Base-by-base conservation (phyloP, 148 eudicot genomes). In the Dysphania ambrosioides region DNA sequence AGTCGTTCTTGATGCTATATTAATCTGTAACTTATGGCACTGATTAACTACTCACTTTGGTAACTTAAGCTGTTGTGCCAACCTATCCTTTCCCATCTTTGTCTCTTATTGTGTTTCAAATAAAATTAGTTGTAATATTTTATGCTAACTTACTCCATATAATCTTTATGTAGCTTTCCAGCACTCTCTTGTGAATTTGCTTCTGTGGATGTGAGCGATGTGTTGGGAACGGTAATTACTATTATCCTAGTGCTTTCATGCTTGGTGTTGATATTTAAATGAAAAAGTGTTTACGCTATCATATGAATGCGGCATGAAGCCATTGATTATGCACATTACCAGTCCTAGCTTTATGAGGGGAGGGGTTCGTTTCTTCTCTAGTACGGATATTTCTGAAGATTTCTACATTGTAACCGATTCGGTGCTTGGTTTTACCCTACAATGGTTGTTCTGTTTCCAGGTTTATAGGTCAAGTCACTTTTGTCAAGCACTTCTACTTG, bases 181-280 rank as follows among this genome's bases (percentile, higher is more conserved):
- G 93, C 92, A 34, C 83, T 94, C 66, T 94, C 98, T 38, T 94
- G 98, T 84, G 97, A 94, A 86, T 94, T 94, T 87, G 98, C 98
- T 77, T 90, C 98, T 7, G 90, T 94, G 76, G 97, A 94, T 79
- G 90, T 94, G 86, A 94, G 92, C 64, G 98, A 94, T 85, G 93
- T 87, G 78, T 74, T 94, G 87, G 98, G 98, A 78, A 94, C 98
- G 79, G 98, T 94, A 90, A 86, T 88, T 82, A 64, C 78, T 70
- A 44, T 77, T 66, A n/a, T 75, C 56, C 41, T n/a, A 26, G 71
- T 77, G 61, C 34, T 76, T 73, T 72, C n/a, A 71, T 77, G 61
- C 34, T 76, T 73, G 69, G 32, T 65, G 70, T 61, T 70, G 19
- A 19, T 53, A 35, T 40, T 29, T 34, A 36, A 41, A 24, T 10